A percentile compares a stretch with the other conserved stretches of the same genome.
Evolutionary conservation across 2,329 filamentous ascomycete species (phyloP).

Genomic region (Lecanicillium sp.): DNA sequence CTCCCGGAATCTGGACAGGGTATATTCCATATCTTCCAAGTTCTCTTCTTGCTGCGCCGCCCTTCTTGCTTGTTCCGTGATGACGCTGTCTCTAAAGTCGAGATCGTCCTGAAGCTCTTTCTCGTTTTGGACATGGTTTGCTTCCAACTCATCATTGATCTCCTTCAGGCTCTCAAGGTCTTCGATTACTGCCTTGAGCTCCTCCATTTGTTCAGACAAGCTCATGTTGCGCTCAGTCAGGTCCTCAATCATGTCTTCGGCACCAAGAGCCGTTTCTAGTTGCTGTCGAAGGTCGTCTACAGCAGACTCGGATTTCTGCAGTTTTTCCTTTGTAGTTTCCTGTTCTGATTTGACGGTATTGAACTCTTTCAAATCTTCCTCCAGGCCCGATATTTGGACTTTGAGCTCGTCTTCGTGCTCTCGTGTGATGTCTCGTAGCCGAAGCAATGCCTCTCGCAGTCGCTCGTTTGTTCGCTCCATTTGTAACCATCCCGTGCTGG

Average conservation of each 20-base stretch:
- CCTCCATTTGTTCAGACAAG: conserved; percentile 74
- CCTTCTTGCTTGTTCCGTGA: conserved; percentile 71
- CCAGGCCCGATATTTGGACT: conserved; percentile 64
- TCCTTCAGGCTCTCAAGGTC: conserved; percentile 87
- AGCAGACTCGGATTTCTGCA: conserved; percentile 62
- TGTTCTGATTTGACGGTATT: conserved; percentile 60
- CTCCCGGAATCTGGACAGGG: conserved; percentile 78
- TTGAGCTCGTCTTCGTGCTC: conserved; percentile 75
- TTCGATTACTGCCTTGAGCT: conserved; percentile 72
- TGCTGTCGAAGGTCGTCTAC: conserved; percentile 85
- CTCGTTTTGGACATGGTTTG: conserved; percentile 86
- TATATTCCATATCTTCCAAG: conserved; percentile 85
- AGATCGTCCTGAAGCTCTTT: conserved; percentile 93
- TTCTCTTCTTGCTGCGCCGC: conserved; percentile 68
- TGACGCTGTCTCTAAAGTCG: conserved; percentile 76
- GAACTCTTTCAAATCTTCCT: conserved; percentile 64
- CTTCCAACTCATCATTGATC: conserved; percentile 87
- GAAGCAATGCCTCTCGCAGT: conserved; percentile 73
- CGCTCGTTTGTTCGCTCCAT: conserved; percentile 87
- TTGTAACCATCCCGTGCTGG: conserved; percentile 81
- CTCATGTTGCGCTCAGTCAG: conserved; percentile 80
- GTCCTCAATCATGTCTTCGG: conserved; percentile 91
- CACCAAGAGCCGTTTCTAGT: conserved; percentile 77
- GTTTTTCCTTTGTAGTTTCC: conserved; percentile 60
- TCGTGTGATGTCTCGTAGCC: conserved; percentile 78